Evolutionary conservation across 2,329 filamentous ascomycete species (phyloP).

Genomic region (Thielaviopsis euricoi): DNA sequence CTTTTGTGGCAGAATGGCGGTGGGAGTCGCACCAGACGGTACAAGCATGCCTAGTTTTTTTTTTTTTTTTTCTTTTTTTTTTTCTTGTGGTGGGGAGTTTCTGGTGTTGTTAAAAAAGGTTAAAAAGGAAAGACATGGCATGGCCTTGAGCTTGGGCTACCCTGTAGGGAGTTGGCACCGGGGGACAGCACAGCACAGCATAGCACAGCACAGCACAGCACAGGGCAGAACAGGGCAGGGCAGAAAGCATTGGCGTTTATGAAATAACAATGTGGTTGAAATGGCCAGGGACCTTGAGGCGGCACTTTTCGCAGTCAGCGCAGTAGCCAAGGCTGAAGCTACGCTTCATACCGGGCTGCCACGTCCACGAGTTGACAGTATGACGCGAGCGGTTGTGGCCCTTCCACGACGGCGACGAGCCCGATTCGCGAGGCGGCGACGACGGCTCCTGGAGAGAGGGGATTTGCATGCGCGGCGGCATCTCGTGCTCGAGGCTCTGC

Average conservation of each 20-base stretch:
- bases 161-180: neutral
- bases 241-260: constrained; percentile 21
- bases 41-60: neutral
- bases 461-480: constrained; percentile 7
- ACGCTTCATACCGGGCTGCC: constrained; percentile 48
- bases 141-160: neutral
- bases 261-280: constrained; percentile 65
- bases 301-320: constrained; percentile 64
- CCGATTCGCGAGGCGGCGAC: constrained; percentile 18
- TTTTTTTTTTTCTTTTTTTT: neutral
- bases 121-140: too few species aligned
- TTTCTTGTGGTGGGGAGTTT: too few species aligned
- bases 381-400: constrained; percentile 43
- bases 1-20: neutral
- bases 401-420: constrained; percentile 29
- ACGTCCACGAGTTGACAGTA: constrained; percentile 43
- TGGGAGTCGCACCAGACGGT: neutral
- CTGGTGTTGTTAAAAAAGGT: neutral
- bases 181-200: too few species aligned
- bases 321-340: constrained; percentile 66
- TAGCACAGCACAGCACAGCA: too few species aligned
- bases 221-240: neutral
- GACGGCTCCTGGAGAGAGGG: constrained; percentile 19
- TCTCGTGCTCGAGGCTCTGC: constrained; percentile 8
- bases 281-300: constrained; percentile 57